These are phyloP conservation scores for Hypoxylon sp. DNA, from an alignment of 2,329 filamentous ascomycete species.

Conservation along the genomic window DNA sequence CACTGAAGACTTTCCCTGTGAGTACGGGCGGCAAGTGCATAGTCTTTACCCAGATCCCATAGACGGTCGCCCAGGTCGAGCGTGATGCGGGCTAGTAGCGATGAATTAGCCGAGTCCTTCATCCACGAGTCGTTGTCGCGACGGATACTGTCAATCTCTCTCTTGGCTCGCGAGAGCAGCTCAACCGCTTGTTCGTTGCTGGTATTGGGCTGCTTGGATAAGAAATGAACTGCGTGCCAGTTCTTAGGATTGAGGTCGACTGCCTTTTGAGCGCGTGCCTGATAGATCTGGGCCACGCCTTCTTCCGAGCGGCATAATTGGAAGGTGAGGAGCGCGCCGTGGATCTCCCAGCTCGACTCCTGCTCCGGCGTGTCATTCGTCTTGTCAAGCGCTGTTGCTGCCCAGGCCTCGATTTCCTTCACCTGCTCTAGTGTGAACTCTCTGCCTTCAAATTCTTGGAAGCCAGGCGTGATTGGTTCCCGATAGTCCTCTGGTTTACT, in stretches of 20 bases:
- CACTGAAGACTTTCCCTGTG: slow-evolving; percentile 49
- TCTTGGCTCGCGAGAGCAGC: slow-evolving; percentile 47
- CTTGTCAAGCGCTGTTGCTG: slow-evolving; percentile 36
- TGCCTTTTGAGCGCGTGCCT: slow-evolving; percentile 45
- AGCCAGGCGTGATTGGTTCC: slow-evolving; percentile 15
- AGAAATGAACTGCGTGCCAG: slow-evolving; percentile 51
- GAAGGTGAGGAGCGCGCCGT: slow-evolving; percentile 48
- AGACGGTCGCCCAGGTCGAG: slow-evolving; percentile 49
- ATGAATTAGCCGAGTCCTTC: slow-evolving; percentile 42
- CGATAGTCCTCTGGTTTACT: slow-evolving; percentile 40
- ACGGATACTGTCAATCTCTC: slow-evolving; percentile 44
- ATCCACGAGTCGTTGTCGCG: slow-evolving; percentile 41
- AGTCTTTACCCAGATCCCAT: slow-evolving; percentile 47
- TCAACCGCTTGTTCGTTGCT: slow-evolving; percentile 45
- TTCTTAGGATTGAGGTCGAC: slow-evolving; percentile 49
- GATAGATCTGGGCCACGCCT: slow-evolving; percentile 43
- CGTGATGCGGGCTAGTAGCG: slow-evolving; percentile 50
- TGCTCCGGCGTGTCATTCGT: slow-evolving; percentile 38
- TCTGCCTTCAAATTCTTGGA: slow-evolving; percentile 40
- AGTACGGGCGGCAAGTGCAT: slow-evolving; percentile 41
- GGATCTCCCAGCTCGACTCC: slow-evolving; percentile 50
- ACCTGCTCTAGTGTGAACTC: slow-evolving; percentile 43
- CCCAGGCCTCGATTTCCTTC: slow-evolving; percentile 47
- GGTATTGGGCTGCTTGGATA: slow-evolving; percentile 45
- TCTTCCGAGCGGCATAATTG: slow-evolving; percentile 46